phyloP scores from a whole-genome alignment of 352 stramenopile genomes.

The Pythium grandisporangium region DNA sequence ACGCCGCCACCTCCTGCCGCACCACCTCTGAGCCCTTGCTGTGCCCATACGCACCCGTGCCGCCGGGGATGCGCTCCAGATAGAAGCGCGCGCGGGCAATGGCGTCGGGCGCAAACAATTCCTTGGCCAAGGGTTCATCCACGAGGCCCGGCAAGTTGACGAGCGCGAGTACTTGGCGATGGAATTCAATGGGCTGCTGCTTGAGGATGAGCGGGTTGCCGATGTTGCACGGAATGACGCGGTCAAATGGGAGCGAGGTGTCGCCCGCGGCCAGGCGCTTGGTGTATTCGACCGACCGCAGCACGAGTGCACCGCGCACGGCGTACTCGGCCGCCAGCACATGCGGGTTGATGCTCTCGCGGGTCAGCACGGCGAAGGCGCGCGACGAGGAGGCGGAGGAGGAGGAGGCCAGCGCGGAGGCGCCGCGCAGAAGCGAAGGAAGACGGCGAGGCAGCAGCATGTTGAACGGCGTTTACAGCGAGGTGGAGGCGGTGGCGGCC shows the following conservation, averaged over 20 bases:
- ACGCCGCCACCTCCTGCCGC: conserved; percentile 86
- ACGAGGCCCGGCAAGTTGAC: conserved; percentile 85
- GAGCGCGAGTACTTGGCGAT: conserved; percentile 88
- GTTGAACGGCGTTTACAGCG: too few species aligned
- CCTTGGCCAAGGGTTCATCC: conserved; percentile 62
- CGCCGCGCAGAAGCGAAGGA: conserved; percentile 1
- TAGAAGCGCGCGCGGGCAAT: conserved; percentile 86
- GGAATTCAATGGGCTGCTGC: conserved; percentile 92
- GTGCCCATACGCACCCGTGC: conserved; percentile 90
- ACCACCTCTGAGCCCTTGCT: conserved; percentile 85
- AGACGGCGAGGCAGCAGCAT: neutral
- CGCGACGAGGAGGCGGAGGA: conserved; percentile 24
- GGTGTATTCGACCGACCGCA: conserved; percentile 71
- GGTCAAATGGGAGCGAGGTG: conserved; percentile 82
- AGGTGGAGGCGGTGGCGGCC: neutral
- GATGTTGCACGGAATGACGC: conserved; percentile 98
- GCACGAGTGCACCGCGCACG: conserved; percentile 80
- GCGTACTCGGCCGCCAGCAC: conserved; percentile 83
- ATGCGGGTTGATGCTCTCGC: conserved; percentile 68
- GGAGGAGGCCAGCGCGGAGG: conserved; percentile 4
- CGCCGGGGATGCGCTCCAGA: conserved; percentile 77
- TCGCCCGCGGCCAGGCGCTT: conserved; percentile 52
- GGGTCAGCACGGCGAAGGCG: conserved; percentile 62
- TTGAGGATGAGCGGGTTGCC: conserved; percentile 95
- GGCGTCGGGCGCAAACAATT: conserved; percentile 80